A percentile compares a stretch with the other conserved stretches of the same genome.
phyloP scores from a whole-genome alignment of 169 alveolate species.

The Plasmodium knowlesi region DNA sequence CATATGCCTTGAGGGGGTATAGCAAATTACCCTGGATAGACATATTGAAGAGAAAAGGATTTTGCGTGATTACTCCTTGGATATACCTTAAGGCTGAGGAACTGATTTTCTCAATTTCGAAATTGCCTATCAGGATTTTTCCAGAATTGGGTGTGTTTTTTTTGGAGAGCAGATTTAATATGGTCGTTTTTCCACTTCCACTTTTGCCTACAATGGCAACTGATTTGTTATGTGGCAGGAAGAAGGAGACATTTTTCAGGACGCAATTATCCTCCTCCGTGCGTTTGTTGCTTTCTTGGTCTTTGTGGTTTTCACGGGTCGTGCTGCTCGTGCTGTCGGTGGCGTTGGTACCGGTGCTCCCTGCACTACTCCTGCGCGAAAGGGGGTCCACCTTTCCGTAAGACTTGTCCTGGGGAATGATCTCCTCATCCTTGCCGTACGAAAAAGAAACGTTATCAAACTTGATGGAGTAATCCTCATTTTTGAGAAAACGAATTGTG shows the following conservation, averaged over 20 bases:
- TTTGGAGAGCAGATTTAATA: slow-evolving; percentile 89
- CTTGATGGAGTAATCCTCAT: slow-evolving; percentile 12
- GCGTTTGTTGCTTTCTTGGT: not conserved
- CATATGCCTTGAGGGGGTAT: slow-evolving; percentile 63
- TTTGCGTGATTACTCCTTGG: slow-evolving; percentile 53
- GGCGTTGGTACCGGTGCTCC: not conserved
- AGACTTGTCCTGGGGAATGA: not conserved
- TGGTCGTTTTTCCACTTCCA: slow-evolving; percentile 95
- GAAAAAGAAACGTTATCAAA: slow-evolving; percentile 68
- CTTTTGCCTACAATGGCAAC: slow-evolving; percentile 95
- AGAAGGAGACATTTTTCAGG: slow-evolving; percentile 40
- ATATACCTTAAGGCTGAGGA: slow-evolving; percentile 43
- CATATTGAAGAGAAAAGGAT: slow-evolving; percentile 40
- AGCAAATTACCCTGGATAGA: slow-evolving; percentile 14
- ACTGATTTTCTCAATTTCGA: slow-evolving; percentile 21
- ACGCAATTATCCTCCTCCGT: not conserved
- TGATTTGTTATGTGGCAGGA: slow-evolving; percentile 75
- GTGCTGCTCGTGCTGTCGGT: not conserved
- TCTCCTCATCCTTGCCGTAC: not conserved
- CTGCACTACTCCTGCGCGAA: not conserved
- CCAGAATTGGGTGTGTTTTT: slow-evolving; percentile 88
- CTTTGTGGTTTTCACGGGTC: not conserved
- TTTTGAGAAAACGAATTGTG: slow-evolving; percentile 34
- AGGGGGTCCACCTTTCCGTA: not conserved
- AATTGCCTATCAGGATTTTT: slow-evolving; percentile 77